Base-by-base conservation (phyloP, 78 protist genomes). In the Dictyostelium firmibasis region DNA sequence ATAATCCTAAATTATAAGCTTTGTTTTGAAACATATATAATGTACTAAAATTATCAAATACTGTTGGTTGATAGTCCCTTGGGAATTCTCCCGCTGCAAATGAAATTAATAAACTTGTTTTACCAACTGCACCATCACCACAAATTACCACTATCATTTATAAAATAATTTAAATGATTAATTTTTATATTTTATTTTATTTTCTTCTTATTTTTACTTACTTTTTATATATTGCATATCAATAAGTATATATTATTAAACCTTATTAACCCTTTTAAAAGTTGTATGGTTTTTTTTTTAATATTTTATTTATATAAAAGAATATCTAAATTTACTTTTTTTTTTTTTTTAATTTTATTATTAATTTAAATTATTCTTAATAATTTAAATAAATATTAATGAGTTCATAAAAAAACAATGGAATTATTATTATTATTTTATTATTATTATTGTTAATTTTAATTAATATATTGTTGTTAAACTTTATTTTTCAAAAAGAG, bases 1-100 rank as follows among this genome's bases (percentile, higher is more conserved):
- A 98, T 3, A 98, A 50, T 4, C 92, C 91, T 7, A 98, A 83
- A 74, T 74, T 97, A 62, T 94, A 94, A 0, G 97, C 93, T 75
- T 95, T 96, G n/a, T 92, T 96, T 67, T 98, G 98, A 29, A 96
- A 98, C 86, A 92, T 92, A 38, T 96, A 97, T 36, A 95, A 86
- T 25, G 98, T 92, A 69, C 95, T 36, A 94, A 97, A 98, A 91
- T 98, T 98, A 64, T 98, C 99, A 82, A 98, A 98, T 72, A 96
- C 88, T 13, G 97, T 96, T 57, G 97, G 97, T 75, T 89, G 94
- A 47, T 89, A 89, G 33, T 89, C 94, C 69, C 94, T 78, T 25
- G 79, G 94, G 44, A 89, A 89, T 13, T 86, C 86, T 29, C 94
- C 94, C 10, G 74, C 29, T 41, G 94, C 85, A 81, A 41, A 89